Conservation (phyloP, 2,329 filamentous ascomycete genomes). For the Sporothrix brasiliensis region DNA sequence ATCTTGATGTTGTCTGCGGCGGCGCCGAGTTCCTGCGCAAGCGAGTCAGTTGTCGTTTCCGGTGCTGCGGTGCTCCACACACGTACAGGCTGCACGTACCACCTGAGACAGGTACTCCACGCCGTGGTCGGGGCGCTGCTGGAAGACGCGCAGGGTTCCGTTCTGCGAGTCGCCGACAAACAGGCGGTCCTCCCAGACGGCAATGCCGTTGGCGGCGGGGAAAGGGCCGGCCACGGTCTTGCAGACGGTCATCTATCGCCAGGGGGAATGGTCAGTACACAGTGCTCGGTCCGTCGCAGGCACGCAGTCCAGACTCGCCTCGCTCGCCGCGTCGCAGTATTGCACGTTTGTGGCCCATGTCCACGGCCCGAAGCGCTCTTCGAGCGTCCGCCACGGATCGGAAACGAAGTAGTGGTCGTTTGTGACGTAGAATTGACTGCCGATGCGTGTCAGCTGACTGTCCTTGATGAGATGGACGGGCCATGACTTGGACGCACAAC, state of each 20-base stretch:
- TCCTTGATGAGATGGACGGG: too few relatives aligned
- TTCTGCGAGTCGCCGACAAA: slow-evolving; percentile 26
- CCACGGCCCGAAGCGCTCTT: slow-evolving; percentile 25
- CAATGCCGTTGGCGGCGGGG: slow-evolving; percentile 21
- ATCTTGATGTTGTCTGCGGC: slow-evolving; percentile 26
- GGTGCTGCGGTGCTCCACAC: not conserved
- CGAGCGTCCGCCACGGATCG: slow-evolving; percentile 5
- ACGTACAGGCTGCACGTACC: too few relatives aligned
- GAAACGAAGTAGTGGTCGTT: slow-evolving; percentile 29
- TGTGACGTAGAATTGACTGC: slow-evolving; percentile 20
- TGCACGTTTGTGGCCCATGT: slow-evolving; percentile 26
- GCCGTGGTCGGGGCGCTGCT: not conserved
- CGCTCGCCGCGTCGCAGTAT: slow-evolving; percentile 20
- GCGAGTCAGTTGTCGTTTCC: too few relatives aligned
- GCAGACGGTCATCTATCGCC: not conserved
- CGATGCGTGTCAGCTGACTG: not conserved
- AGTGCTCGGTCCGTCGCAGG: too few relatives aligned
- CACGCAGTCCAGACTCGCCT: not conserved
- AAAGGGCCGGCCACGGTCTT: slow-evolving; percentile 1
- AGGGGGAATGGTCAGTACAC: not conserved
- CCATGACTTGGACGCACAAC: too few relatives aligned
- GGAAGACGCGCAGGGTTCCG: slow-evolving; percentile 23
- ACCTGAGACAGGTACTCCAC: not conserved
- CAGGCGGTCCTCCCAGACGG: slow-evolving; percentile 12
- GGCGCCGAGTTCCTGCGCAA: slow-evolving; percentile 19